These are phyloP conservation scores for Aspergillus novofumigatus DNA, from an alignment of 2,329 filamentous ascomycete species.

Conservation along the genomic window DNA sequence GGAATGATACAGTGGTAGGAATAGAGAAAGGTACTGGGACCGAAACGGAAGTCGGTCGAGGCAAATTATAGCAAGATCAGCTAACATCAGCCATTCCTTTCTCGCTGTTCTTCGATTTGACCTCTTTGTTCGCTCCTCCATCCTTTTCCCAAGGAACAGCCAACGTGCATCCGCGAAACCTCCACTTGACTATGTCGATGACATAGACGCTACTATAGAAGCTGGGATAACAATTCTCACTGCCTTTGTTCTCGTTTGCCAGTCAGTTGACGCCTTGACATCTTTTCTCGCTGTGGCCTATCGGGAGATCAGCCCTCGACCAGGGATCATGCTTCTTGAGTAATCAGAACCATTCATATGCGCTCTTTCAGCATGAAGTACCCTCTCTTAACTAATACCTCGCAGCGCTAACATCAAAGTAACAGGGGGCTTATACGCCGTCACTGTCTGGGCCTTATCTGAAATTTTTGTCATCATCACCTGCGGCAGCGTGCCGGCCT, in stretches of 20 bases:
- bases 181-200: background rate
- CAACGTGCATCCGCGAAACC: background rate
- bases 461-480: background rate
- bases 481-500: background rate
- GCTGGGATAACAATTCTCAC: background rate
- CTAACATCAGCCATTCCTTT: background rate
- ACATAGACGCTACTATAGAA: background rate
- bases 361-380: background rate
- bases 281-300: background rate
- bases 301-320: background rate
- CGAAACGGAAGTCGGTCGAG: too few species aligned
- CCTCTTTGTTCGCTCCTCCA: background rate
- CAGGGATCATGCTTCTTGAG: background rate
- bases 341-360: background rate
- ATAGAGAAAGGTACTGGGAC: too few species aligned
- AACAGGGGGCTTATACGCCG: background rate
- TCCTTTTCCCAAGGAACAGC: background rate
- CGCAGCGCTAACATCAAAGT: background rate
- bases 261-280: background rate
- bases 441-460: background rate
- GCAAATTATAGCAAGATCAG: background rate
- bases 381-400: background rate
- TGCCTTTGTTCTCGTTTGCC: background rate
- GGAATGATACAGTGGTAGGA: background rate
- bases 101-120: background rate